Evolutionary conservation across 768 basidiomycete genomes (phyloP), one percentile per base, ranked within the genome.

Genomic region (Termitomyces sp.): DNA sequence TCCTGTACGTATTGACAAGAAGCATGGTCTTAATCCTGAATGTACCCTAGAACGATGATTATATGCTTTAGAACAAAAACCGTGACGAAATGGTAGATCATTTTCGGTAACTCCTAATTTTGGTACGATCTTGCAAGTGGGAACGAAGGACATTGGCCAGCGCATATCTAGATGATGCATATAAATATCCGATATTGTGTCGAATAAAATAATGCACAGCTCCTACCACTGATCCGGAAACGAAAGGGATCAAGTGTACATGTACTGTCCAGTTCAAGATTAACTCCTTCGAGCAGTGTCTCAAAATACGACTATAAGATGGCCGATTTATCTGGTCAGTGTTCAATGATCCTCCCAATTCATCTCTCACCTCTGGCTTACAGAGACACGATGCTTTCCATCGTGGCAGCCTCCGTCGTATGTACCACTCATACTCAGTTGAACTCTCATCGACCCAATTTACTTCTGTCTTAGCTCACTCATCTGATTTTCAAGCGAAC

Each of bases 401-500:
- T 66, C n/a, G 56, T 57, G 1, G 60, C 57, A 15, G 63, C 63
- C 11, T 59, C 62, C 11, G 50, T 68, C 41, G 65, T 65, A 33
- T 57, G 58, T 30, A 9, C 18, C 24, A n/a, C 34, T 34, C 6
- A 11, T 33, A 9, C 31, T 44, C 31, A 0, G 22, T n/a, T 22
- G 8, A 44, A 27, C 15, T n/a, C 27, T 34, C 13, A 31, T 36
- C 20, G 12, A n/a, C 24, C 56, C 6, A 41, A 9, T n/a, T 16
- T 3, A 30, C 20, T 34, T 34, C 12, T 46, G 31, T 13, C 34
- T 18, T 51, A 75, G 73, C 33, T 63, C 42, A 68, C 68, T 4
- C 71, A 76, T 61, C 52, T 70, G 31, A 59, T 70, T 30, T 75
- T 74, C 70, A 76, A 74, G 59, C 69, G 65, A 36, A 69, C 68